These are phyloP conservation scores for Phlyctochytrium arcticum DNA, from an alignment of 192 early-diverging fungal genomes.

Conservation along the genomic window DNA sequence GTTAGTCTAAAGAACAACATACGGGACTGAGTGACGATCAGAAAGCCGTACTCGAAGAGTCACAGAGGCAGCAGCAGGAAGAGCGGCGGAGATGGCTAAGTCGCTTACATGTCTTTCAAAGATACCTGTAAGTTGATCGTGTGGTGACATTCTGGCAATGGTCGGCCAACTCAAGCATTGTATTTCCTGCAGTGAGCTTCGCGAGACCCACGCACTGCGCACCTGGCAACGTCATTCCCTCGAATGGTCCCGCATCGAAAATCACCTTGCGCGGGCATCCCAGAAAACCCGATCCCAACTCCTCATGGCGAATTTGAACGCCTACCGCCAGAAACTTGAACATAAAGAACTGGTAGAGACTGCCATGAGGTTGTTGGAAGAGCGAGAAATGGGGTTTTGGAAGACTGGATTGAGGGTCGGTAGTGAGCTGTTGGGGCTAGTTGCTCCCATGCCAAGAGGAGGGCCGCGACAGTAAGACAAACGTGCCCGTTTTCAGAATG, in stretches of 20 bases:
- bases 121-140: conserved; percentile 28
- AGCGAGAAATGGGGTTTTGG: conserved; percentile 50
- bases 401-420: conserved; percentile 44
- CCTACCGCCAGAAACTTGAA: conserved; percentile 42
- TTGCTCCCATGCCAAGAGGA: conserved; percentile 39
- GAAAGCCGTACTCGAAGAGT: background rate
- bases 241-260: conserved; percentile 32
- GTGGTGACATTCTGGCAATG: background rate
- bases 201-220: conserved; percentile 38
- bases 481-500: background rate
- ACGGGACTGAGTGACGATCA: background rate
- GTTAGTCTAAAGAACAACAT: too few species aligned
- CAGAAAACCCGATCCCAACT: conserved; percentile 22
- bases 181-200: conserved; percentile 35
- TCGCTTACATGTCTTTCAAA: conserved; percentile 40
- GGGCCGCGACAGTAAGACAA: conserved; percentile 40
- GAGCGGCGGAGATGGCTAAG: conserved; percentile 34
- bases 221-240: conserved; percentile 44
- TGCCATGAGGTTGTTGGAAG: conserved; percentile 41
- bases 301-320: conserved; percentile 42
- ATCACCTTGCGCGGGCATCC: conserved; percentile 10
- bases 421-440: conserved; percentile 50
- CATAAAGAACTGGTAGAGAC: conserved; percentile 45
- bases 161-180: background rate
- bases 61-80: conserved; percentile 16